A percentile compares a stretch with the other conserved stretches of the same genome.
Conservation (phyloP, 1,284 basidiomycete species). For the Melampsora larici-populina region DNA sequence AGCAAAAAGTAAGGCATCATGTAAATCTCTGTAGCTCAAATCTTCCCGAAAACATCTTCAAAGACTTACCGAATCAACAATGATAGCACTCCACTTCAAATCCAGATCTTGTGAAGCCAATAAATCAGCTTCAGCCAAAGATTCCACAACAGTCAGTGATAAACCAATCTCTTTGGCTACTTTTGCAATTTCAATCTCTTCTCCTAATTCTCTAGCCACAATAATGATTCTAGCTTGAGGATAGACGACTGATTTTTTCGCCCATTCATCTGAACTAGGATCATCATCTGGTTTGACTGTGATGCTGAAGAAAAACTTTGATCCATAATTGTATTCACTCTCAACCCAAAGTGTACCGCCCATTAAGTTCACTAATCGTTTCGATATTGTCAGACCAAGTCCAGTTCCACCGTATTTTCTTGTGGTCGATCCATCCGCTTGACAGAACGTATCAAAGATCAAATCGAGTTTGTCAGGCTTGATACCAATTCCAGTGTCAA, state of each 20-base stretch:
- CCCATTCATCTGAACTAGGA: slow-evolving; percentile 18
- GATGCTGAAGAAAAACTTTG: slow-evolving; percentile 96
- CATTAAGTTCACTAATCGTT: slow-evolving; percentile 95
- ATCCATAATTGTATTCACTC: slow-evolving; percentile 79
- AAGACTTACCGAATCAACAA: slow-evolving; percentile 33
- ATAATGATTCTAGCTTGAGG: slow-evolving; percentile 30
- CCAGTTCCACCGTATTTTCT: slow-evolving; percentile 97
- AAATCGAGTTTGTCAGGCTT: slow-evolving; percentile 97
- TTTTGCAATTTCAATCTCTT: slow-evolving; percentile 35
- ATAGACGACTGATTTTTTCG: slow-evolving; percentile 29
- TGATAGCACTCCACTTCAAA: slow-evolving; percentile 40
- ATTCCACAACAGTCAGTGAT: slow-evolving; percentile 19
- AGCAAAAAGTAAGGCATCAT: slow-evolving; percentile 77
- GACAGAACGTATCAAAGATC: slow-evolving; percentile 99
- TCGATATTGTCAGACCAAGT: slow-evolving; percentile 67
- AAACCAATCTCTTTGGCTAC: slow-evolving; percentile 30
- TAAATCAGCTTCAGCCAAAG: slow-evolving; percentile 26
- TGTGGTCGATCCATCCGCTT: slow-evolving; percentile 73
- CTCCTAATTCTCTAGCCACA: slow-evolving; percentile 29
- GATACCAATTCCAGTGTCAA: slow-evolving; percentile 97
- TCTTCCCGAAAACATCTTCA: slow-evolving; percentile 68
- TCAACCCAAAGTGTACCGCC: slow-evolving; percentile 99
- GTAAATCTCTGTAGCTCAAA: slow-evolving; percentile 72
- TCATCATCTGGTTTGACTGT: slow-evolving; percentile 52
- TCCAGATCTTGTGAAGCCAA: slow-evolving; percentile 10